Percentiles rank a stretch among this genome's conserved stretches.
phyloP scores from a whole-genome alignment of 441 rosid species.

The Isatis lusitanica region DNA sequence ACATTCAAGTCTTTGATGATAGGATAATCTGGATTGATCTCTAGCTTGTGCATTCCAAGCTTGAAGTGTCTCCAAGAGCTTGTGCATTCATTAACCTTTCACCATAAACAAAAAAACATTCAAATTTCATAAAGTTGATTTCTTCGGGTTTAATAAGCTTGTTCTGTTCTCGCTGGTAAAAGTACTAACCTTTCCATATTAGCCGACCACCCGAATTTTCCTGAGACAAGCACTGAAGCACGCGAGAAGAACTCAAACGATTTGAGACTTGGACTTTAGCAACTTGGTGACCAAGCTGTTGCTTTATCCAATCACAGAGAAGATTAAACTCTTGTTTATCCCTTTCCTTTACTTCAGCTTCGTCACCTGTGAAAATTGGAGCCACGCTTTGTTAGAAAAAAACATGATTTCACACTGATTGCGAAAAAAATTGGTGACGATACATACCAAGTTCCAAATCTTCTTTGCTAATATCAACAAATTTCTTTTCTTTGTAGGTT shows the following conservation, averaged over 20 bases:
- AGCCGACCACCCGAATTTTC: slow-evolving; percentile 99
- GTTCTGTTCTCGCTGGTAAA: background rate
- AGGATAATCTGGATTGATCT: slow-evolving; percentile 93
- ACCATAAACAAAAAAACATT: background rate
- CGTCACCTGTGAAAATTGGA: slow-evolving; percentile 57
- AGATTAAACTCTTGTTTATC: slow-evolving; percentile 79
- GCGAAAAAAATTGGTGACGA: background rate
- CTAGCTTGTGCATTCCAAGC: slow-evolving; percentile 96
- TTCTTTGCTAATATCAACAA: slow-evolving; percentile 97
- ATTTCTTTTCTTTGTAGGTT: slow-evolving; percentile 95
- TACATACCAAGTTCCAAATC: slow-evolving; percentile 85
- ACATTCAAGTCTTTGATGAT: slow-evolving; percentile 85
- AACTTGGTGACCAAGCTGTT: slow-evolving; percentile 91
- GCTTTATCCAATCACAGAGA: slow-evolving; percentile 94
- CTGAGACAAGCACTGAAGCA: slow-evolving; percentile 96
- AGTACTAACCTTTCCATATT: slow-evolving; percentile 90
- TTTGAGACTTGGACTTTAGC: slow-evolving; percentile 94
- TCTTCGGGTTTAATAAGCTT: background rate
- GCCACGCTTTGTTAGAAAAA: background rate
- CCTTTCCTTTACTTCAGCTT: slow-evolving; percentile 87
- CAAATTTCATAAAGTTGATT: background rate
- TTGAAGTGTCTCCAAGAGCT: slow-evolving; percentile 91
- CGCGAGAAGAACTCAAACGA: slow-evolving; percentile 87
- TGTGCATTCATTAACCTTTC: slow-evolving; percentile 95
- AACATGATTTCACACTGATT: background rate